A percentile compares a stretch with the other conserved stretches of the same genome.
Conservation (phyloP, 2,329 filamentous ascomycete genomes). For the Paraphoma chrysanthemicola region DNA sequence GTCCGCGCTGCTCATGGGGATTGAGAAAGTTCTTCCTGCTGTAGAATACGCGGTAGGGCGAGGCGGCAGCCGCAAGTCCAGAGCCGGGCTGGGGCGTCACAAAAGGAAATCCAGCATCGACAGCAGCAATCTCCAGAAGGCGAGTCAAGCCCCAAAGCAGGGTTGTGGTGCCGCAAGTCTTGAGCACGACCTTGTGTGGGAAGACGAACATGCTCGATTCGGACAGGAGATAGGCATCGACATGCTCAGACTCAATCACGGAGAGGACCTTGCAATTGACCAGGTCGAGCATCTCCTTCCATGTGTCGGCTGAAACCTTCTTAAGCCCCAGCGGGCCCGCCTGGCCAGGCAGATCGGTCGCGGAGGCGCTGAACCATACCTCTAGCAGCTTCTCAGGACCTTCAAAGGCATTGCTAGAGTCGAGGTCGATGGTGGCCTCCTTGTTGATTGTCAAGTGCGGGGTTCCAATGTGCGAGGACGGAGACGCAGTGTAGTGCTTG, state of each 20-base stretch:
- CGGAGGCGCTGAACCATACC: constrained; percentile 93
- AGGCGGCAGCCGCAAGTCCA: constrained; percentile 77
- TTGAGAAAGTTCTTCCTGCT: constrained; percentile 99
- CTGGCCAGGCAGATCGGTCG: constrained; percentile 72
- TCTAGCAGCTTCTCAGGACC: constrained; percentile 97
- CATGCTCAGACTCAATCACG: constrained; percentile 87
- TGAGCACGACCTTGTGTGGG: constrained; percentile 98
- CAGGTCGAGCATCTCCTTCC: constrained; percentile 96
- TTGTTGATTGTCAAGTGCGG: constrained; percentile 96
- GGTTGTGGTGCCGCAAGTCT: constrained; percentile 97
- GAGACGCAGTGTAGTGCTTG: constrained; percentile 81
- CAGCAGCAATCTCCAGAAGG: constrained; percentile 88
- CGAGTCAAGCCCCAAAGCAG: constrained; percentile 87
- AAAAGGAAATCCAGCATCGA: constrained; percentile 87
- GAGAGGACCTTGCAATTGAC: constrained; percentile 99
- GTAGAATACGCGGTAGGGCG: constrained; percentile 96
- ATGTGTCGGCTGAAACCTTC: constrained; percentile 79
- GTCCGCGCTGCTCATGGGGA: constrained; percentile 90
- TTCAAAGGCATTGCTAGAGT: constrained; percentile 96
- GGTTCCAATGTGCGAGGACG: constrained; percentile 76
- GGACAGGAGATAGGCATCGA: constrained; percentile 95
- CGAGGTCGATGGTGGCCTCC: constrained; percentile 88
- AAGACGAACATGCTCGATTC: constrained; percentile 99
- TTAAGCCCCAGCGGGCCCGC: constrained; percentile 82
- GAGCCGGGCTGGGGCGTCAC: constrained; percentile 70